Base-by-base conservation (phyloP, 805 yeast species). In the Myxozyma geophila region DNA sequence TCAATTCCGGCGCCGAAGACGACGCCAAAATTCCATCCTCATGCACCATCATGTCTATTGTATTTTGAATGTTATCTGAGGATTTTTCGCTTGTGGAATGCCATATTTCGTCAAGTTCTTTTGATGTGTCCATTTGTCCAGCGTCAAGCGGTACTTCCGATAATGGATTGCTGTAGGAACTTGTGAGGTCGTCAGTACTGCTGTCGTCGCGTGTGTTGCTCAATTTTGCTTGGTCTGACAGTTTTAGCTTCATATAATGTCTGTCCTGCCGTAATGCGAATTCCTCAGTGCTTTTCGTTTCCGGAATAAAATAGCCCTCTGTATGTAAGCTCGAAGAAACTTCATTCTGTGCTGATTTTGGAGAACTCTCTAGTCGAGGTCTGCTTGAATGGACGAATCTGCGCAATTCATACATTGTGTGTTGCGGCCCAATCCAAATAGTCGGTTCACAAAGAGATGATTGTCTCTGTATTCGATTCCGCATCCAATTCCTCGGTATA, bases 341-440 rank as follows among this genome's bases (percentile, higher is more conserved):
- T 19, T 13, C 47, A n/a, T n/a, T 19, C 21, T 43, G 47, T n/a
- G 19, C 21, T 8, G 47, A 9, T n/a, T 43, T 43, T 19, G n/a
- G 10, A 9, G 47, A 43, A 9, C 21, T 9, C 1, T 37, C 15
- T 21, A 3, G 3, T 28, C 55, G 41, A 8, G 33, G 7, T 36
- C 17, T 52, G 41, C 55, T 52, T n/a, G 36, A 21, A 21, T n/a
- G 46, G 9, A 52, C 17, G 28, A 52, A 39, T 33, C 55, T 21
- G 33, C 55, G 55, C 35, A 52, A n/a, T 23, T 37, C 55, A 35
- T 19, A 7, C 46, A 40, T 13, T 15, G 55, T 19, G 12, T 39
- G 46, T 33, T 12, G 35, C n/a, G 39, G n/a, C 19, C 55, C 55
- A 52, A 52, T 52, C 55, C 55, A 52, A 15, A 40, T 44, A 2